Evolutionary conservation across 2,329 filamentous ascomycete genomes (phyloP).

Genomic region (Bipolaris bicolor): DNA sequence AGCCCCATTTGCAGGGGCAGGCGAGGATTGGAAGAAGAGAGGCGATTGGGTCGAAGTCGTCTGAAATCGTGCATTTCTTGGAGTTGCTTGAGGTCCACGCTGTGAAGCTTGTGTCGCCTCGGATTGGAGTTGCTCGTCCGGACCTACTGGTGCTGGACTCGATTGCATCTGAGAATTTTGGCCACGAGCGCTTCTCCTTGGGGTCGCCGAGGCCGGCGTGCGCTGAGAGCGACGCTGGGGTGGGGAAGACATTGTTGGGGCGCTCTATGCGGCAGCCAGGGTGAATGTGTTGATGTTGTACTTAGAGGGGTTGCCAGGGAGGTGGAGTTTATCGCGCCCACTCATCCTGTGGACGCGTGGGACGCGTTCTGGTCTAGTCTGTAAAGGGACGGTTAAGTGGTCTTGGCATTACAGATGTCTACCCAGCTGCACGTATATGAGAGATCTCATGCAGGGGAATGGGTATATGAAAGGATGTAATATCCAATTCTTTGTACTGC

Average conservation of each 20-base stretch:
- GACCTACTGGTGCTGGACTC: slow-evolving; percentile 52
- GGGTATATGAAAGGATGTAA: background rate
- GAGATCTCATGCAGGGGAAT: background rate
- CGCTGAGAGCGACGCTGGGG: slow-evolving; percentile 61
- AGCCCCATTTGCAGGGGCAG: slow-evolving; percentile 53
- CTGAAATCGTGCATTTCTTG: slow-evolving; percentile 53
- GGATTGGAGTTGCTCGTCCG: slow-evolving; percentile 52
- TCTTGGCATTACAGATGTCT: slow-evolving; percentile 9
- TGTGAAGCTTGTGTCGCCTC: slow-evolving; percentile 51
- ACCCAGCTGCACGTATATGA: background rate
- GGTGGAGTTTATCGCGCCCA: slow-evolving; percentile 24
- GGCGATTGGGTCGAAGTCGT: slow-evolving; percentile 67
- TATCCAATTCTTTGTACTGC: background rate
- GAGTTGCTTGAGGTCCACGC: slow-evolving; percentile 53
- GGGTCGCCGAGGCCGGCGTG: slow-evolving; percentile 62
- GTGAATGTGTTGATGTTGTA: slow-evolving; percentile 11
- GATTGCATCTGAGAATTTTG: slow-evolving; percentile 62
- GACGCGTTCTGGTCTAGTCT: slow-evolving; percentile 35
- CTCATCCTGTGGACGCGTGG: slow-evolving; percentile 27
- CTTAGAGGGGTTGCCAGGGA: slow-evolving; percentile 19
- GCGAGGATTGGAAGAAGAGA: slow-evolving; percentile 74
- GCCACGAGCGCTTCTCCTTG: slow-evolving; percentile 60
- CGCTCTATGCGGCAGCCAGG: slow-evolving; percentile 11
- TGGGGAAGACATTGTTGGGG: slow-evolving; percentile 65
- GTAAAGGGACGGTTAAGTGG: slow-evolving; percentile 13